phyloP scores from a whole-genome alignment of 2,329 filamentous ascomycete genomes.

The Podosphaera xanthii region DNA sequence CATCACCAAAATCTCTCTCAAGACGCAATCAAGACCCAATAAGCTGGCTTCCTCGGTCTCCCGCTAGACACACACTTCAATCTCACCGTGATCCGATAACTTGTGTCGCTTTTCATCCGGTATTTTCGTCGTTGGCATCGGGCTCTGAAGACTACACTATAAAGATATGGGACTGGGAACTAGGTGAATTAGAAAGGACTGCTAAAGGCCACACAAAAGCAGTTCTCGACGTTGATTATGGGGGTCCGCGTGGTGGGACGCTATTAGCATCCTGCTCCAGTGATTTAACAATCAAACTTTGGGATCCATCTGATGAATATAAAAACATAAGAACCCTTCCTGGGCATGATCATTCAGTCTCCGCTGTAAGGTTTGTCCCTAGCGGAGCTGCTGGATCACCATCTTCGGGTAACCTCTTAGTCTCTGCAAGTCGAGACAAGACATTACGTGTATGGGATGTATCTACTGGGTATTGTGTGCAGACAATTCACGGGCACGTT shows the following conservation, averaged over 20 bases:
- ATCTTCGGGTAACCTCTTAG: conserved; percentile 62
- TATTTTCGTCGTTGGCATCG: conserved; percentile 75
- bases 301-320: conserved; percentile 81
- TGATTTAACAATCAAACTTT: conserved; percentile 83
- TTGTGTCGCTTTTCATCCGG: conserved; percentile 76
- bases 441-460: conserved; percentile 81
- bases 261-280: conserved; percentile 49
- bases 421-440: conserved; percentile 68
- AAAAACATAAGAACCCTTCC: conserved; percentile 84
- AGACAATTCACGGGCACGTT: conserved; percentile 65
- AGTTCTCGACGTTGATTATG: conserved; percentile 75
- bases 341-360: conserved; percentile 83
- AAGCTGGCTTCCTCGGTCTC: conserved; percentile 67
- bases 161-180: conserved; percentile 94
- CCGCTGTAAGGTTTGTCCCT: conserved; percentile 69
- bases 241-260: conserved; percentile 58
- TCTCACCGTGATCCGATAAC: conserved; percentile 65
- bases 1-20: conserved; percentile 53
- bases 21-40: conserved; percentile 63
- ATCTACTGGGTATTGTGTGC: conserved; percentile 76
- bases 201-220: conserved; percentile 82
- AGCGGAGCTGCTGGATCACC: conserved; percentile 58
- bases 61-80: conserved; percentile 60
- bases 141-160: conserved; percentile 85
- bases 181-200: conserved; percentile 73